A percentile compares a stretch with the other conserved stretches of the same genome.
These are phyloP conservation scores for Maudiozyma humilis DNA, from an alignment of 1,139 yeast genomes.

Conservation along the genomic window DNA sequence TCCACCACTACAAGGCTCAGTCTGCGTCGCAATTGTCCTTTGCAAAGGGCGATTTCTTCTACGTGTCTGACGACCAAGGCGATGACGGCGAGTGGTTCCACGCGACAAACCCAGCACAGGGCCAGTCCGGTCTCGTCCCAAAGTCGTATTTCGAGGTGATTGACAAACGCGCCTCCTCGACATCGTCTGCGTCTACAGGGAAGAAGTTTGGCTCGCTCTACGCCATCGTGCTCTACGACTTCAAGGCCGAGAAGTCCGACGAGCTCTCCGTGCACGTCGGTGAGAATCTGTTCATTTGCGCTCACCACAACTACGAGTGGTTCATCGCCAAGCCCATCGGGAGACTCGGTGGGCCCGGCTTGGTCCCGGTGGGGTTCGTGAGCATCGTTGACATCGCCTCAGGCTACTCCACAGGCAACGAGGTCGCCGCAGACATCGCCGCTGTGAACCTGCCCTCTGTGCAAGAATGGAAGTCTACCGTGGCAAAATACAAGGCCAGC, in stretches of 20 bases:
- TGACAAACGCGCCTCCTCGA: constrained; percentile 39
- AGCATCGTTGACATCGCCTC: constrained; percentile 72
- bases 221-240: constrained; percentile 69
- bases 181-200: no score
- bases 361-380: constrained; percentile 86
- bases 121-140: constrained; percentile 80
- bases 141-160: constrained; percentile 74
- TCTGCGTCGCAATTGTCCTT: constrained; percentile 78
- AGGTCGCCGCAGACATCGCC: constrained; percentile 48
- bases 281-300: constrained; percentile 85
- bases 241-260: constrained; percentile 80
- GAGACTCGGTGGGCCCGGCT: constrained; percentile 91
- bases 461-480: constrained; percentile 88
- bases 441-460: constrained; percentile 76
- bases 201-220: constrained; percentile 40
- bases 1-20: constrained; percentile 68
- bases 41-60: constrained; percentile 78
- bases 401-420: constrained; percentile 42
- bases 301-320: constrained; percentile 96
- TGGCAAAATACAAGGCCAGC: constrained; percentile 88
- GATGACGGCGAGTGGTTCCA: constrained; percentile 77
- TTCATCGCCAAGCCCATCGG: constrained; percentile 95
- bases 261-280: constrained; percentile 80
- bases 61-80: constrained; percentile 54
- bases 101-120: constrained; percentile 79